phyloP scores from a whole-genome alignment of 2,329 filamentous ascomycete species.

The Sclerotinia subarctica region DNA sequence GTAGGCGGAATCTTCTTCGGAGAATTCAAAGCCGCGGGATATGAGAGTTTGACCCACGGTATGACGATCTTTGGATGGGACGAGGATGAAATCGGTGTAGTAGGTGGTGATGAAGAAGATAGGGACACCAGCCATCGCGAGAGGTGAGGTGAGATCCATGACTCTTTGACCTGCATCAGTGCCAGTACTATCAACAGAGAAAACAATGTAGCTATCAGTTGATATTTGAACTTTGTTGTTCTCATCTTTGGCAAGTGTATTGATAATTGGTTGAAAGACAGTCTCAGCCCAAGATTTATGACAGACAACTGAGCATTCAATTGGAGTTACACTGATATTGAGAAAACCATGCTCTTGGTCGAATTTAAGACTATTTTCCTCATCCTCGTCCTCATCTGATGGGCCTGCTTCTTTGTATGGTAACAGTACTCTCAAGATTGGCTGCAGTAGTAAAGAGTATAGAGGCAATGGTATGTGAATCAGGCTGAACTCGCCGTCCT shows the following conservation, averaged over 20 bases:
- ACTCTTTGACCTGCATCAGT: slow-evolving; percentile 90
- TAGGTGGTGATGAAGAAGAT: slow-evolving; percentile 99
- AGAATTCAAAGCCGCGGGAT: slow-evolving; percentile 78
- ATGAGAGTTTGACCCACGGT: slow-evolving; percentile 76
- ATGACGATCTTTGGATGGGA: slow-evolving; percentile 69
- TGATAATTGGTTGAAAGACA: slow-evolving; percentile 71
- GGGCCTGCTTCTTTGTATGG: slow-evolving; percentile 50
- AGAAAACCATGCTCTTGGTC: slow-evolving; percentile 73
- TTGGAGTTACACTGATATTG: slow-evolving; percentile 87
- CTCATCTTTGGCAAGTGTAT: slow-evolving; percentile 54
- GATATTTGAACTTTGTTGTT: slow-evolving; percentile 67
- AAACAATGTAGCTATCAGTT: slow-evolving; percentile 78
- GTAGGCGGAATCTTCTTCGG: slow-evolving; percentile 66
- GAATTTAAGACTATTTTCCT: slow-evolving; percentile 47
- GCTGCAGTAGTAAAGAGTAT: slow-evolving; percentile 75
- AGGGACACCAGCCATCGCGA: slow-evolving; percentile 87
- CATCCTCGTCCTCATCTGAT: slow-evolving; percentile 35
- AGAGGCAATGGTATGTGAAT: slow-evolving; percentile 85
- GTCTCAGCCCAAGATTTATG: slow-evolving; percentile 69
- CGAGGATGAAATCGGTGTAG: slow-evolving; percentile 94
- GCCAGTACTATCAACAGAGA: slow-evolving; percentile 85
- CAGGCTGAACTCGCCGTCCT: slow-evolving; percentile 85
- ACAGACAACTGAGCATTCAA: slow-evolving; percentile 91
- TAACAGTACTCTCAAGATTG: slow-evolving; percentile 81
- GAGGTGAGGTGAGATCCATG: slow-evolving; percentile 82